Evolutionary conservation across 1,284 basidiomycete species (phyloP).

Genomic region (Ustilago bromivora): DNA sequence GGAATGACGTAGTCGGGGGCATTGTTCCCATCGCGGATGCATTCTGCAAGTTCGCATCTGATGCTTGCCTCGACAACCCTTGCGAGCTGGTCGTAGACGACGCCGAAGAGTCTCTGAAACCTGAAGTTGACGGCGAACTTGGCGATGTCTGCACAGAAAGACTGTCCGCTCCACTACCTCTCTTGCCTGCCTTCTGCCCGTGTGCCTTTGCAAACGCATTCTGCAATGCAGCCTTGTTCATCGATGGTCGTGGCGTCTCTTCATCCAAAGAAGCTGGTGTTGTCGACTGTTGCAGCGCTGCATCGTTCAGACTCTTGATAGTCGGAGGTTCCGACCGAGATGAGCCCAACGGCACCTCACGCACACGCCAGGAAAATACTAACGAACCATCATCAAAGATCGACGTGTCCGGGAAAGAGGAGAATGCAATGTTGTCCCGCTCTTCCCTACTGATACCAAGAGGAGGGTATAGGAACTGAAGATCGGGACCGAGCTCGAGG

Average conservation of each 20-base stretch:
- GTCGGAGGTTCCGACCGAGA: constrained; percentile 49
- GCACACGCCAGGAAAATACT: constrained; percentile 66
- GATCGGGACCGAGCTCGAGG: constrained; percentile 78
- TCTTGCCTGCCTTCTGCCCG: constrained; percentile 19
- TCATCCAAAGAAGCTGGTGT: constrained; percentile 17
- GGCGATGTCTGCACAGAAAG: constrained; percentile 31
- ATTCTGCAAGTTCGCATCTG: constrained; percentile 38
- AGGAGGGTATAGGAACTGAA: constrained; percentile 79
- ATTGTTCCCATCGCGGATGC: background rate
- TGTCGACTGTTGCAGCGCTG: constrained; percentile 10
- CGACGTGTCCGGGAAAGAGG: constrained; percentile 88
- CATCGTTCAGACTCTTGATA: constrained; percentile 48
- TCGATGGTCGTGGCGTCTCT: constrained; percentile 47
- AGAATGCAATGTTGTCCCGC: constrained; percentile 90
- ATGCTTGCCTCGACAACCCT: constrained; percentile 29
- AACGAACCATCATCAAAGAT: constrained; percentile 66
- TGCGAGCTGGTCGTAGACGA: constrained; percentile 25
- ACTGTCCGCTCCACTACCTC: background rate
- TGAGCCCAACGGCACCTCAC: constrained; percentile 63
- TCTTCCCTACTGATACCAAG: constrained; percentile 77
- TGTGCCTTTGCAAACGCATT: constrained; percentile 22
- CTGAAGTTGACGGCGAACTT: constrained; percentile 12
- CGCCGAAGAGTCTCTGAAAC: constrained; percentile 36
- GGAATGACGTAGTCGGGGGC: constrained; percentile 32
- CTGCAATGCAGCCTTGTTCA: constrained; percentile 44